A percentile compares a stretch with the other conserved stretches of the same genome.
phyloP scores from a whole-genome alignment of 1,284 basidiomycete genomes.

The Grifola frondosa region DNA sequence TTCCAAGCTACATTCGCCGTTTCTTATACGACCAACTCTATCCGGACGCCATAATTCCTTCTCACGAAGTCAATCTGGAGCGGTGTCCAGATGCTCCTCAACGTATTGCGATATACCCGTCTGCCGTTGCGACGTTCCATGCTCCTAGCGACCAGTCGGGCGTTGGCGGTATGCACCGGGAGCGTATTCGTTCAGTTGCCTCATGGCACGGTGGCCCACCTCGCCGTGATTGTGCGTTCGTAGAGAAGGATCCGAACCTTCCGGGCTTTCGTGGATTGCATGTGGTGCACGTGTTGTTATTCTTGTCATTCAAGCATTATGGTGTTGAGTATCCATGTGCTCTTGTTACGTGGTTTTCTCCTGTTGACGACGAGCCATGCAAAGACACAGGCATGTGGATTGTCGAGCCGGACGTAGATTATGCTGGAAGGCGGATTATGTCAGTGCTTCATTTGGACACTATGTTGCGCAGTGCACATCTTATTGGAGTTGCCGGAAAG shows the following conservation, averaged over 20 bases:
- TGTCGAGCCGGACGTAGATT: conserved; percentile 14
- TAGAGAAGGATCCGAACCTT: neutral
- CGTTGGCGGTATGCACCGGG: conserved; percentile 22
- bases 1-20: neutral
- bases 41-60: neutral
- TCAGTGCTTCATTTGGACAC: conserved; percentile 11
- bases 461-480: conserved; percentile 17
- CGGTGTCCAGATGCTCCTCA: conserved; percentile 4
- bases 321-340: conserved; percentile 18
- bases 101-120: conserved; percentile 4
- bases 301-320: conserved; percentile 9
- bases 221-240: conserved; percentile 14
- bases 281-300: conserved; percentile 5
- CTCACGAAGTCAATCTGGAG: neutral
- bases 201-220: conserved; percentile 12
- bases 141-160: conserved; percentile 30
- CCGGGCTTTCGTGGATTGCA: conserved; percentile 4
- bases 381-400: conserved; percentile 21
- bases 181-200: conserved; percentile 18
- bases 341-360: conserved; percentile 21
- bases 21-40: conserved; percentile 4
- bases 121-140: conserved; percentile 18
- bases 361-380: conserved; percentile 11
- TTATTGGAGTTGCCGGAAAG: conserved; percentile 12
- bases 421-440: neutral